Evolutionary conservation across 2,329 filamentous ascomycete species (phyloP).

Genomic region (Sclerotinia spermophila): DNA sequence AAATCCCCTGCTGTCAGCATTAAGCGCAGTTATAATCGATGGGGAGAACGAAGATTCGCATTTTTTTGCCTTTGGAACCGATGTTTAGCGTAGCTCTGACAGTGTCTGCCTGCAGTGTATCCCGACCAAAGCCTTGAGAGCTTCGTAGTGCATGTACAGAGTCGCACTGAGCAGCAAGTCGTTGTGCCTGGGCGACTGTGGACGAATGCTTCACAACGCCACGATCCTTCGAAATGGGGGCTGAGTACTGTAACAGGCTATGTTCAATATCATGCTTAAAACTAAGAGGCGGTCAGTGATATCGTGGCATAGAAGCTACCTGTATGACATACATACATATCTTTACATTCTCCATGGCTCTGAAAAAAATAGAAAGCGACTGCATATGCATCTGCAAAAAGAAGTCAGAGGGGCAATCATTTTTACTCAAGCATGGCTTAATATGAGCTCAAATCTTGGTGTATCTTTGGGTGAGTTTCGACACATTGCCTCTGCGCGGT

Average conservation of each 20-base stretch:
- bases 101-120: background rate
- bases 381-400: slow-evolving; percentile 17
- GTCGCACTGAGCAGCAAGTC: background rate
- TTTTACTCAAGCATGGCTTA: slow-evolving; percentile 3
- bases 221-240: slow-evolving; percentile 13
- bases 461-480: background rate
- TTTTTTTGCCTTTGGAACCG: background rate
- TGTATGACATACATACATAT: slow-evolving; percentile 1
- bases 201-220: slow-evolving; percentile 15
- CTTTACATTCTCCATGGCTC: background rate
- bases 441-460: background rate
- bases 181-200: background rate
- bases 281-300: slow-evolving; percentile 3
- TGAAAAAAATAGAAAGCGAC: background rate
- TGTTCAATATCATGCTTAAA: background rate
- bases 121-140: background rate
- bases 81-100: background rate
- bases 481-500: background rate
- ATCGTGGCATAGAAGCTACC: background rate
- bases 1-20: background rate
- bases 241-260: background rate
- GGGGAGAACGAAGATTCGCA: background rate
- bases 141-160: background rate
- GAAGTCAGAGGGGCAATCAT: background rate
- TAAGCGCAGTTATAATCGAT: background rate